Evolutionary conservation across 2,329 filamentous ascomycete genomes (phyloP).

Genomic region (Diplodia mutila): DNA sequence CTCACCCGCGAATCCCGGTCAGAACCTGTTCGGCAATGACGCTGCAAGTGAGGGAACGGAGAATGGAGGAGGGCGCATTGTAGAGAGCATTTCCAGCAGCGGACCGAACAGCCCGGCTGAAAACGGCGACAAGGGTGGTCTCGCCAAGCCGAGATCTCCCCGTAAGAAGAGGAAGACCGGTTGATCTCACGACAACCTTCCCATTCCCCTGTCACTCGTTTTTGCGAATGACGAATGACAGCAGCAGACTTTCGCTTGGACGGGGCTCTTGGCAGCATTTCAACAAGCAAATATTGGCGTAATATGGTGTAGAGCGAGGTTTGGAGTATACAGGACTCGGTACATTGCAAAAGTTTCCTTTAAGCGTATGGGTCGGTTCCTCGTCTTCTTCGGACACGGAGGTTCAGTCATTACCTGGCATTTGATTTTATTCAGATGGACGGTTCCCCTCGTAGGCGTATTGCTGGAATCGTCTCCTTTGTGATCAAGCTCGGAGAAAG

Average conservation of each 20-base stretch:
- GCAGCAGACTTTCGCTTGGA: not conserved
- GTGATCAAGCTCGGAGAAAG: not conserved
- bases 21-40: constrained; percentile 17
- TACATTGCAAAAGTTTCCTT: not conserved
- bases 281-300: constrained; percentile 6
- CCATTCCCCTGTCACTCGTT: not conserved
- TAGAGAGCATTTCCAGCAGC: constrained; percentile 42
- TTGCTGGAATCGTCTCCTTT: not conserved
- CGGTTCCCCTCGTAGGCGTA: not conserved
- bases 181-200: not conserved
- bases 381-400: not conserved
- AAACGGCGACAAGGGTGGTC: not conserved
- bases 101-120: constrained; percentile 34
- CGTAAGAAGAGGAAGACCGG: constrained; percentile 24
- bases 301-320: not conserved
- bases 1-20: constrained; percentile 10
- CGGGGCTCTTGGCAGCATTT: not conserved
- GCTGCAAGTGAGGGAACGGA: constrained; percentile 6
- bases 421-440: not conserved
- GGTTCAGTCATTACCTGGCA: not conserved
- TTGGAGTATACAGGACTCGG: not conserved
- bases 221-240: not conserved
- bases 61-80: constrained; percentile 31
- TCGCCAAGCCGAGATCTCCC: constrained; percentile 7
- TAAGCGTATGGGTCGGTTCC: not conserved